Evolutionary conservation across 2,329 filamentous ascomycete species (phyloP).

Genomic region (Pseudogymnoascus sp.): DNA sequence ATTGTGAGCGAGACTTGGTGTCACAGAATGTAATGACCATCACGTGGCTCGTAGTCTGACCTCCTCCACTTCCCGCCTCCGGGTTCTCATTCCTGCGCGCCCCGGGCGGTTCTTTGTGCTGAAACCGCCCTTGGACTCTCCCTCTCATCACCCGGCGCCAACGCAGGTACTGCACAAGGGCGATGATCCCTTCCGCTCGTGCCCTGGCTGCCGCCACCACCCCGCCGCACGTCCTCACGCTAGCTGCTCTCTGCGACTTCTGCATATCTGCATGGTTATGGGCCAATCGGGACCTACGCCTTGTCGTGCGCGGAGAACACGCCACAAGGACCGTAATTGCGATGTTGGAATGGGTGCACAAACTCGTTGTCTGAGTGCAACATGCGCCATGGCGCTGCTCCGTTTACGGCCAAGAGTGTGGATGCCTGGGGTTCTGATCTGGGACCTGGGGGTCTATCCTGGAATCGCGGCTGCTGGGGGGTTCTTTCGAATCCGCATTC

Average conservation of each 20-base stretch:
- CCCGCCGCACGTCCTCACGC: conserved; percentile 3
- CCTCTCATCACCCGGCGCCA: not conserved
- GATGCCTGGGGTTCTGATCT: not conserved
- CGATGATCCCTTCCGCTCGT: not conserved
- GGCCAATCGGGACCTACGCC: not conserved
- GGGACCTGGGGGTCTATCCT: not conserved
- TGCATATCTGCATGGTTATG: not conserved
- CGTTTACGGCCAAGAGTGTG: not conserved
- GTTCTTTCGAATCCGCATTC: not conserved
- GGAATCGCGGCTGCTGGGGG: conserved; percentile 5
- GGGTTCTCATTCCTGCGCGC: conserved; percentile 3
- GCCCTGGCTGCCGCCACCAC: not conserved
- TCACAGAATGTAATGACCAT: conserved; percentile 2
- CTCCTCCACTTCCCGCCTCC: not conserved
- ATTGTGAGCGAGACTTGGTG: not conserved
- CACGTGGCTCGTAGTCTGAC: not conserved
- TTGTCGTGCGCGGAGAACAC: not conserved
- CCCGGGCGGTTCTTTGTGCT: conserved; percentile 4
- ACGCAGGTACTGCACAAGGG: not conserved
- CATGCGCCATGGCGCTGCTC: not conserved
- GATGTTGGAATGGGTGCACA: conserved; percentile 3
- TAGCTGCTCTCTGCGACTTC: not conserved
- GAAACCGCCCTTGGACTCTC: not conserved
- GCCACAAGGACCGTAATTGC: conserved; percentile 1
- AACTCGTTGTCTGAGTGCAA: not conserved